Evolutionary conservation across 2,329 filamentous ascomycete species (phyloP), one percentile per base, ranked within the genome.

Genomic region (Scedosporium apiospermum): DNA sequence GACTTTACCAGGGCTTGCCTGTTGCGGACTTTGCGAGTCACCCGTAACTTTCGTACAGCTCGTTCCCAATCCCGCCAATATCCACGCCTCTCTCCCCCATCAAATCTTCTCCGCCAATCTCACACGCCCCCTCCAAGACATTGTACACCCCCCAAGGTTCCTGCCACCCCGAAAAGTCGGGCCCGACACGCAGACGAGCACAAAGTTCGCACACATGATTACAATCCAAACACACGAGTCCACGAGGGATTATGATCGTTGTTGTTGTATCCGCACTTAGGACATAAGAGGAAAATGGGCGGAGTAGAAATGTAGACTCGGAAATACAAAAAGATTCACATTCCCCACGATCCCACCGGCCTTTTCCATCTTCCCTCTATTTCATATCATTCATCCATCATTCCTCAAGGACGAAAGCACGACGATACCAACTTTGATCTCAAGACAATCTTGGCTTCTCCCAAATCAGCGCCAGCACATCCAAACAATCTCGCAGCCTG

Each of bases 191-290:
- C 38, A 42, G 57, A 42, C 18, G 57, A 59, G 34, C 57, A 44
- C 30, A 59, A 59, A 59, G 57, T 42, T 58, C 55, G 30, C 38
- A 59, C 57, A 59, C 57, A 59, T 59, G 57, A 59, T 59, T 59
- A 42, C 38, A 59, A 59, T 59, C 21, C 57, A 38, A 44, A 59
- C 30, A 58, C 57, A 58, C 57, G 34, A 59, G 57, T 59, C 57
- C 57, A 59, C 57, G 57, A 59, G 57, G 57, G 34, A 59, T 59
- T 59, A 42, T 59, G 16, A 42, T n/a, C 53, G 14, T 41, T n/a
- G 16, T 58, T 34, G 27, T 58, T 18, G 55, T 41, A 58, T 26
- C 58, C 58, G 58, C 42, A 14, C 38, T 60, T 60, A 51, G 58
- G 42, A 49, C 18, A 27, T 49, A 60, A 60, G 41, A 38, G 34